Percentiles rank a stretch among this genome's conserved stretches.
phyloP scores from a whole-genome alignment of 179 eudicot genomes.

The Camellia oleifera region DNA sequence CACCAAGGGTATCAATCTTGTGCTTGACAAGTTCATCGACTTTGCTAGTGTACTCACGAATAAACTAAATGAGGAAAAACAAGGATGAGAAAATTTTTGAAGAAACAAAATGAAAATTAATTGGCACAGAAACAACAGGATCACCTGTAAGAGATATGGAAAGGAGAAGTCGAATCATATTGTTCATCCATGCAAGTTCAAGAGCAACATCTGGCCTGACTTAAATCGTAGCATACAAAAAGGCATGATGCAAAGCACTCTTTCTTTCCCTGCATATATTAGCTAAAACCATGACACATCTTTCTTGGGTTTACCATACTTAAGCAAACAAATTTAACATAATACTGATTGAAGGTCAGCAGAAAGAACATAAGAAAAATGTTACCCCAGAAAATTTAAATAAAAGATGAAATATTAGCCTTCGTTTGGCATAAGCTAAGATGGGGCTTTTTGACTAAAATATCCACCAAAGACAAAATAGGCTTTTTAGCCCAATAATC shows the following conservation, averaged over 20 bases:
- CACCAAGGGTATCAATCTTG: constrained; percentile 69
- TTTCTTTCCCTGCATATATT: constrained; percentile 72
- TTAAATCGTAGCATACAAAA: constrained; percentile 77
- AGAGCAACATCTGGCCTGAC: constrained; percentile 89
- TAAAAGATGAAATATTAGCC: too few species aligned
- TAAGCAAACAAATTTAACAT: neutral
- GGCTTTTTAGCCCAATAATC: too few species aligned
- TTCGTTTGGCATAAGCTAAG: too few species aligned
- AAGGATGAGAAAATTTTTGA: neutral
- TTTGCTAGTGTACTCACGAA: constrained; percentile 90
- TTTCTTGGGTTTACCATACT: neutral
- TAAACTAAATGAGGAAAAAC: constrained; percentile 52
- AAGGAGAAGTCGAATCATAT: constrained; percentile 93
- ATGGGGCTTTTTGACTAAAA: too few species aligned
- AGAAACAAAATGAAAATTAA: too few species aligned
- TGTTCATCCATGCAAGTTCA: constrained; percentile 96
- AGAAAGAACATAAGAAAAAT: neutral
- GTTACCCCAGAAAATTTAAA: too few species aligned
- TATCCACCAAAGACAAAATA: too few species aligned
- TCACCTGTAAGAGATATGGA: constrained; percentile 90
- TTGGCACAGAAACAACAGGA: neutral
- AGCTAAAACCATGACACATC: constrained; percentile 2
- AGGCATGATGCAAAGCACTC: constrained; percentile 95
- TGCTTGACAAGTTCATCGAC: constrained; percentile 87
- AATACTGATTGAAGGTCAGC: neutral